Evolutionary conservation across 2,329 filamentous ascomycete species (phyloP).

Genomic region (Calonectria henricotiae): DNA sequence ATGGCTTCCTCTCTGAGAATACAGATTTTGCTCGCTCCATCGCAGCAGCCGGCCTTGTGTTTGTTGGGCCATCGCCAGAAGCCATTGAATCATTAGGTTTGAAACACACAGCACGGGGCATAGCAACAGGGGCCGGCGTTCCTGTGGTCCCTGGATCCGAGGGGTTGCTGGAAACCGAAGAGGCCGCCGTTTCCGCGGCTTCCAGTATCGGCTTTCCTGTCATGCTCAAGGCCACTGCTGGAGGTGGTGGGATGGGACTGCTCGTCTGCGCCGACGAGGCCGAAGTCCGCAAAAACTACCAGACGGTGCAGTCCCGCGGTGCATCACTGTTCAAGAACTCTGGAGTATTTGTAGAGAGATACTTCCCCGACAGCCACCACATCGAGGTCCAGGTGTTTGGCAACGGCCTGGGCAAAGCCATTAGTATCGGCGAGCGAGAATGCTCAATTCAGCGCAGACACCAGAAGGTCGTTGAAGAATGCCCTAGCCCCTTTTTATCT

Average conservation of each 20-base stretch:
- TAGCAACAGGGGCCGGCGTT: constrained; percentile 66
- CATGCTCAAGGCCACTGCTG: constrained; percentile 73
- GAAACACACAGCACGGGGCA: constrained; percentile 66
- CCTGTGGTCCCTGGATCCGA: constrained; percentile 60
- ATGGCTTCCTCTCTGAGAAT: constrained; percentile 46
- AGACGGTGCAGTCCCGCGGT: constrained; percentile 71
- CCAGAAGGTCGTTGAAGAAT: constrained; percentile 82
- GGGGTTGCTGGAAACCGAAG: constrained; percentile 53
- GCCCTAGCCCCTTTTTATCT: constrained; percentile 74
- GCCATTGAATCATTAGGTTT: constrained; percentile 72
- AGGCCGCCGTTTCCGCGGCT: constrained; percentile 68
- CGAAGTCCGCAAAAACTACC: constrained; percentile 69
- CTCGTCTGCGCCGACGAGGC: constrained; percentile 67
- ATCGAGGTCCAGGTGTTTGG: constrained; percentile 81
- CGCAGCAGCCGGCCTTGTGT: constrained; percentile 68
- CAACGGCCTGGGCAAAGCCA: constrained; percentile 65
- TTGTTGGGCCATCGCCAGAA: constrained; percentile 71
- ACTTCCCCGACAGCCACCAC: constrained; percentile 74
- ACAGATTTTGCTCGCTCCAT: constrained; percentile 72
- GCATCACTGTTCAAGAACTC: constrained; percentile 74
- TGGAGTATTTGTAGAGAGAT: constrained; percentile 77
- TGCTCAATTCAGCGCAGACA: constrained; percentile 79
- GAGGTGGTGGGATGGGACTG: constrained; percentile 78
- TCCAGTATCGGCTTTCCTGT: constrained; percentile 62
- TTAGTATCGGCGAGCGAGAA: constrained; percentile 73